A percentile compares a stretch with the other conserved stretches of the same genome.
These are phyloP conservation scores for Bauhinia variegata DNA, from an alignment of 306 rosid species.

Conservation along the genomic window DNA sequence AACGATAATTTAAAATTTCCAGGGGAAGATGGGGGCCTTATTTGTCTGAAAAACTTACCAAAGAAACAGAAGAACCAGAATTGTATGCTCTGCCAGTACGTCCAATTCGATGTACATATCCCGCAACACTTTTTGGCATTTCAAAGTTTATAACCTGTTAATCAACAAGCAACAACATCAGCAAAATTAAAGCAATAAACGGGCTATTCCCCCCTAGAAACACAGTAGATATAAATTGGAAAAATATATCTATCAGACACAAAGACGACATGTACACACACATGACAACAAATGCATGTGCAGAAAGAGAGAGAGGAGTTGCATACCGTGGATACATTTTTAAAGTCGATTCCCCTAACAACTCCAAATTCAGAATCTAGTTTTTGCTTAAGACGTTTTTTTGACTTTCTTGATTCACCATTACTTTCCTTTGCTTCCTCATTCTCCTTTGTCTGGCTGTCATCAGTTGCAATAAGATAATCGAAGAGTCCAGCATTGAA, in stretches of 20 bases:
- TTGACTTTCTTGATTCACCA: conserved; percentile 49
- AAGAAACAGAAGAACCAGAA: conserved; percentile 84
- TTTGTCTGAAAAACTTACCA: conserved; percentile 62
- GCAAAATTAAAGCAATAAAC: conserved; percentile 17
- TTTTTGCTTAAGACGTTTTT: conserved; percentile 57
- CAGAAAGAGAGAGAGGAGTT: conserved; percentile 22
- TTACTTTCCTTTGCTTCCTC: conserved; percentile 57
- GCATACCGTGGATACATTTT: conserved; percentile 89
- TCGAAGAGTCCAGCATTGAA: conserved; percentile 98
- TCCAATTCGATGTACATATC: conserved; percentile 91
- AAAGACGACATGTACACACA: not conserved
- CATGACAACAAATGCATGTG: not conserved
- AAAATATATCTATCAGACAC: conserved; percentile 32
- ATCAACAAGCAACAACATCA: conserved; percentile 22
- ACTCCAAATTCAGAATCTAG: conserved; percentile 93
- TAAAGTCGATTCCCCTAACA: conserved; percentile 92
- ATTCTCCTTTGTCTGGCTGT: conserved; percentile 71
- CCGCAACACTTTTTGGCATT: conserved; percentile 77
- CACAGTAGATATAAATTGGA: not conserved
- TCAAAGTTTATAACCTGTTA: conserved; percentile 89
- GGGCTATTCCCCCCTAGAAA: conserved; percentile 17
- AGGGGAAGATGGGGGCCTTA: not conserved
- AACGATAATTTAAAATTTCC: conserved; percentile 2
- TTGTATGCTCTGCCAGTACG: conserved; percentile 96
- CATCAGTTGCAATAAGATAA: conserved; percentile 90